A percentile compares a stretch with the other conserved stretches of the same genome.
These are phyloP conservation scores for Botrytis squamosa DNA, from an alignment of 2,329 filamentous ascomycete species.

Conservation along the genomic window DNA sequence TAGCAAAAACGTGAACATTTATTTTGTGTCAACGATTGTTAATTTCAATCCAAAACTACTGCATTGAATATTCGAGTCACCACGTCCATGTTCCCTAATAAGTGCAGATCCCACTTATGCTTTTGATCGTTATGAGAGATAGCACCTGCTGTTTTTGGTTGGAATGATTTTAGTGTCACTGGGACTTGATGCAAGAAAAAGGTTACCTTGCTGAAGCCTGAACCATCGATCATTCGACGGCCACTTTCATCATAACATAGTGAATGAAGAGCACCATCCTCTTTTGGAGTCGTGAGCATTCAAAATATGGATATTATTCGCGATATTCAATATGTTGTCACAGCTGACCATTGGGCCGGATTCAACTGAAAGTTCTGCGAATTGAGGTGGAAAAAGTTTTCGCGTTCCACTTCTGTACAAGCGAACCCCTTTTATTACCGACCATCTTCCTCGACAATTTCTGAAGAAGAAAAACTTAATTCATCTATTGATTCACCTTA, in stretches of 20 bases:
- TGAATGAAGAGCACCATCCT: background rate
- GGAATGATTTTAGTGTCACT: background rate
- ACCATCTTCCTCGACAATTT: background rate
- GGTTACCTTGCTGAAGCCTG: background rate
- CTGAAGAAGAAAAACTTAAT: background rate
- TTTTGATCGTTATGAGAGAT: background rate
- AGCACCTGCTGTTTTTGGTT: background rate
- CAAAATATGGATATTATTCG: background rate
- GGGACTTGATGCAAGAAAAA: background rate
- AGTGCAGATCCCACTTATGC: background rate
- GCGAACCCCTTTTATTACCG: conserved; percentile 17
- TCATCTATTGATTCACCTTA: background rate
- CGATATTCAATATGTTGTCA: background rate
- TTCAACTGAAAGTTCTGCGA: background rate
- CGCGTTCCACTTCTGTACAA: background rate
- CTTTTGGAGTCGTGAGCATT: background rate
- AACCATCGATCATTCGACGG: background rate
- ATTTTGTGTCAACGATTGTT: background rate
- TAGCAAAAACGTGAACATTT: background rate
- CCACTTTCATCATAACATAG: background rate
- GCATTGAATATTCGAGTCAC: background rate
- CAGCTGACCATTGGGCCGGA: background rate
- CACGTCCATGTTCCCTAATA: too few relatives aligned
- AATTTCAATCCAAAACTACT: background rate
- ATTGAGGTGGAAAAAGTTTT: background rate